Percentiles rank a stretch among this genome's conserved stretches.
phyloP scores from a whole-genome alignment of 768 basidiomycete species.

The Rhodotorula kratochvilovae region DNA sequence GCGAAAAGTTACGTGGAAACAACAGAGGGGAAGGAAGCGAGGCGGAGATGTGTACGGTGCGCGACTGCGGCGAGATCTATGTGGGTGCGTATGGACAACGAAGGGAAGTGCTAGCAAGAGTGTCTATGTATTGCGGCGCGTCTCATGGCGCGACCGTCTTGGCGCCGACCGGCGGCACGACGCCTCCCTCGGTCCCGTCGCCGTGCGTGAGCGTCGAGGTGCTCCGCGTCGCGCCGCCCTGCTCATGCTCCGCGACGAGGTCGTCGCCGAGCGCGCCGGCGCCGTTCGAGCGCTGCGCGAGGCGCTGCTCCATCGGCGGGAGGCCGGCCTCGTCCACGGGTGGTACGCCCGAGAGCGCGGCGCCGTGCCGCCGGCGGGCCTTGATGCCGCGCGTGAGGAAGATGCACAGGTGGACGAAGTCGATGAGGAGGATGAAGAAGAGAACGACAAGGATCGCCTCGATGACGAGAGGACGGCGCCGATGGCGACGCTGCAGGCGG shows the following conservation, averaged over 20 bases:
- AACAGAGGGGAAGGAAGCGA: too few relatives aligned
- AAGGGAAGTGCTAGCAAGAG: too few relatives aligned
- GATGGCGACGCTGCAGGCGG: conserved; percentile 25
- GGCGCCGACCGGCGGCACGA: neutral
- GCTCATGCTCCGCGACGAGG: neutral
- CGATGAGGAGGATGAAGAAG: conserved; percentile 37
- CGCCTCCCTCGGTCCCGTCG: neutral
- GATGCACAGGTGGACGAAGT: conserved; percentile 28
- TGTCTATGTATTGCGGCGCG: neutral
- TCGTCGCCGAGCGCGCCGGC: neutral
- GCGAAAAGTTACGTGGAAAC: too few relatives aligned
- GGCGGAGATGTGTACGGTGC: neutral
- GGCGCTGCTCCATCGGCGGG: neutral
- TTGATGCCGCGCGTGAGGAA: conserved; percentile 33
- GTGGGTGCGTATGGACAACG: neutral
- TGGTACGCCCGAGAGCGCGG: neutral
- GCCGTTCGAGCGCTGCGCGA: neutral
- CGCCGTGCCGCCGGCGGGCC: neutral
- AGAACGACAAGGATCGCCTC: conserved; percentile 27
- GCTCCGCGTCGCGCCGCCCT: neutral
- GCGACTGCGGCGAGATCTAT: neutral
- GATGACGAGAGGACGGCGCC: conserved; percentile 35
- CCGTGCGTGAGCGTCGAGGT: neutral
- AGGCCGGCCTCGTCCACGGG: too few relatives aligned
- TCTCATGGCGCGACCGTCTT: neutral